phyloP scores from a whole-genome alignment of 495 filamentous ascomycete genomes.

The Aspergillus coremiiformis region DNA sequence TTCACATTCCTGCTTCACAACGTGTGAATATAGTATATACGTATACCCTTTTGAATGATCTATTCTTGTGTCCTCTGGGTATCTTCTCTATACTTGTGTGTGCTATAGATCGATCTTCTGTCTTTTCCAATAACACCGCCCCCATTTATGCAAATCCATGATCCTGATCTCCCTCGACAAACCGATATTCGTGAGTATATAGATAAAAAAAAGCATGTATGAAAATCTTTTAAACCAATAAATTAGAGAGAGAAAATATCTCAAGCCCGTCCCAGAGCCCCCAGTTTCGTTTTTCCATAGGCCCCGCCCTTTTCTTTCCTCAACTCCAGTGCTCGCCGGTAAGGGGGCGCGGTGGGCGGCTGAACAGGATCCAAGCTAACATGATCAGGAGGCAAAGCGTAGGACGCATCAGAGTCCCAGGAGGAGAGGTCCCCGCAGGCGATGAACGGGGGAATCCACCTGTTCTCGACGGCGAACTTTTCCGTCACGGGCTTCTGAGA shows the following conservation, averaged over 20 bases:
- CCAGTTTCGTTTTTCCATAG: constrained; percentile 68
- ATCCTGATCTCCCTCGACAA: background rate
- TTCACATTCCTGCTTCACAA: constrained; percentile 1
- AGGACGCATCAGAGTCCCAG: constrained; percentile 91
- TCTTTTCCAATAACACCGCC: background rate
- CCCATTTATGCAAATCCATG: background rate
- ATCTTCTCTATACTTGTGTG: constrained; percentile 14
- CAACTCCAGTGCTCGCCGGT: constrained; percentile 82
- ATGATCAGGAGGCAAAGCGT: constrained; percentile 69
- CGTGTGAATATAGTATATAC: background rate
- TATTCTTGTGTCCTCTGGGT: constrained; percentile 8
- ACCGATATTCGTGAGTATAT: background rate
- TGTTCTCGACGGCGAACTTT: constrained; percentile 35
- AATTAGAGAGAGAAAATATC: background rate
- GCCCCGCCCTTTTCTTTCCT: constrained; percentile 67
- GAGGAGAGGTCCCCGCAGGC: constrained; percentile 93
- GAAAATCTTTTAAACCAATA: background rate
- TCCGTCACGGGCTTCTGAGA: constrained; percentile 19
- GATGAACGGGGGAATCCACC: constrained; percentile 91
- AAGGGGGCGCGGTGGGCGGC: constrained; percentile 91
- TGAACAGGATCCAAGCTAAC: constrained; percentile 88
- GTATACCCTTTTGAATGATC: background rate
- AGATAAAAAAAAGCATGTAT: background rate
- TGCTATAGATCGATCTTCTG: background rate
- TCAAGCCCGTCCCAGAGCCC: constrained; percentile 20